Base-by-base conservation (phyloP, 78 protist species). In the Chrysochromulina parva region DNA sequence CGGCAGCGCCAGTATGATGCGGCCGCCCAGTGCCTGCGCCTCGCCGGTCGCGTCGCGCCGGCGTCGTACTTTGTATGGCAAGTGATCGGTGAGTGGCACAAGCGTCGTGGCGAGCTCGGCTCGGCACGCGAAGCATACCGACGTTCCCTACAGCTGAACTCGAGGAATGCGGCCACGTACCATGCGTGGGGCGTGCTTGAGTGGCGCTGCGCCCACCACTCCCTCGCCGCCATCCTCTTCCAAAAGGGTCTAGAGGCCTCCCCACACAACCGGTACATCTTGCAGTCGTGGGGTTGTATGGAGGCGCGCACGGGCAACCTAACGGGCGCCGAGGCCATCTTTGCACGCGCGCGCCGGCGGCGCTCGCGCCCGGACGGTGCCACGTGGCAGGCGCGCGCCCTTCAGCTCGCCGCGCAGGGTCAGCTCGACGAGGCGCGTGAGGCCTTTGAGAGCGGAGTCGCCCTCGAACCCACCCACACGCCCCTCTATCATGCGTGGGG, bases 131-230 rank as follows among this genome's bases (percentile, higher is more conserved):
- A 69, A 19, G 80, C 80, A 3, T 38, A 26, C 55, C 80, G 47
- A 3, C 38, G 80, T 5, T 26, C 80, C 52, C 80, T 74, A 55
- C 82, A 74, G 82, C 82, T 74, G 28, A 74, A 74, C 55, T 4
- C 55, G 55, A 19, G 57, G 57, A 74, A 74, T 24, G 82, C 26
- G 55, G 82, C 82, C 26, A 74, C 82, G n/a, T n/a, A 19, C 28
- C 82, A 74, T 55, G 82, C 82, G 50, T 74, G 82, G 82, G 82
- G 82, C 55, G 55, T 74, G 82, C 82, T 74, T 55, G 82, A 74
- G 82, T 74, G 82, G 82, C 13, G 55, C 57, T 74, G 82, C 82
- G 71, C 71, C n/a, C 82, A 74, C 57, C 11, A 1, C 57, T 24
- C 38, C 11, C 19, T 74, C 4, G 82, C 82, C 14, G 82, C 82